Conservation (phyloP, 345 rosid species). For the Eucalyptus erythrocorys region DNA sequence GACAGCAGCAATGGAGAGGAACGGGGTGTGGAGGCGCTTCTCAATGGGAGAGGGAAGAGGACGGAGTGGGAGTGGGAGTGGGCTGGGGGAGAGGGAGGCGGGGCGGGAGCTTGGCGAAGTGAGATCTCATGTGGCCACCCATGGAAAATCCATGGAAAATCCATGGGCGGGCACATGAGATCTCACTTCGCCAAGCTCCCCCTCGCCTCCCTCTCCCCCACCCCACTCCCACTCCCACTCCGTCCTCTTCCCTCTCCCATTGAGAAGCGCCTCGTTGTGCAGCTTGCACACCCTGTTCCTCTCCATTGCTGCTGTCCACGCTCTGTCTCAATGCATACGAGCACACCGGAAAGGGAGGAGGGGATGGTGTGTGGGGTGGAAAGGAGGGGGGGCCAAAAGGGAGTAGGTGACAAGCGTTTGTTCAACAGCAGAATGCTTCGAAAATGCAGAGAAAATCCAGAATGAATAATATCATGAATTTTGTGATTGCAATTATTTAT, state of each 20-base stretch:
- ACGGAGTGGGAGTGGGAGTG: background rate
- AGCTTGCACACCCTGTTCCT: conserved; percentile 29
- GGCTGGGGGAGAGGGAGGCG: background rate
- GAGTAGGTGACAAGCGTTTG: background rate
- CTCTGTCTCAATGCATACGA: background rate
- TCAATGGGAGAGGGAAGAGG: conserved; percentile 2
- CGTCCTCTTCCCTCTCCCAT: too few species aligned
- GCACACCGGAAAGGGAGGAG: background rate
- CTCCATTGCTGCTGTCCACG: conserved; percentile 4
- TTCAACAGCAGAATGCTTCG: background rate
- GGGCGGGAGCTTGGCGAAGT: conserved; percentile 27
- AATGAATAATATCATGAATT: background rate
- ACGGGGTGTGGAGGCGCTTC: conserved; percentile 25
- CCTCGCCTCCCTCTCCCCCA: too few species aligned
- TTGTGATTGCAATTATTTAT: background rate
- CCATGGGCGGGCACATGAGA: too few species aligned
- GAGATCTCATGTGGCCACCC: conserved; percentile 73
- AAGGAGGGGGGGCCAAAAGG: background rate
- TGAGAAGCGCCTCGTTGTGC: conserved; percentile 35
- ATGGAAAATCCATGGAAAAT: too few species aligned
- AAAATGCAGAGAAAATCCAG: background rate
- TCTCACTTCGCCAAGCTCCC: too few species aligned
- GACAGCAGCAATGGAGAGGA: conserved; percentile 6
- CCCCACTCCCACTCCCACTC: too few species aligned
- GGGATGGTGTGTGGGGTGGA: background rate